Conservation (phyloP, 1,284 basidiomycete species). For the Ustilago xerochloae region DNA sequence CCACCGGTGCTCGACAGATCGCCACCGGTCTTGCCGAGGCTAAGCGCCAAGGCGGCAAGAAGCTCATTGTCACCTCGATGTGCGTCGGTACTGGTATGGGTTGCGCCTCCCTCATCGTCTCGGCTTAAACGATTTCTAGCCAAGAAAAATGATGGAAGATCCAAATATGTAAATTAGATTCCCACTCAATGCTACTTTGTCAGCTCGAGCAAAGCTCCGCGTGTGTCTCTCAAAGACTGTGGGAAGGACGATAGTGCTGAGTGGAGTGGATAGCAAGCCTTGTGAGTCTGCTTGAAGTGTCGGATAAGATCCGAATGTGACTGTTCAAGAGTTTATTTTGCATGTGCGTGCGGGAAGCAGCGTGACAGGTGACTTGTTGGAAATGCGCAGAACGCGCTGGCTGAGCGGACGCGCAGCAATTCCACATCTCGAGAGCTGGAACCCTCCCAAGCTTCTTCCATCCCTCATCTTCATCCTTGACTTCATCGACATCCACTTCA, state of each 20-base stretch:
- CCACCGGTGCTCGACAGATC: conserved; percentile 83
- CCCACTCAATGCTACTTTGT: conserved; percentile 1
- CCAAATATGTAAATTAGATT: conserved; percentile 21
- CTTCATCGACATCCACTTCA: neutral
- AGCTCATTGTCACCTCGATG: conserved; percentile 78
- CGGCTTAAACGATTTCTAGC: conserved; percentile 69
- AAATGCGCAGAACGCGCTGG: neutral
- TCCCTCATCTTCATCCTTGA: neutral
- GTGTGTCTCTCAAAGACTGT: neutral
- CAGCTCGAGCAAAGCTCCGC: neutral
- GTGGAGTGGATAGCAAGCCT: neutral
- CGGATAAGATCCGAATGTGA: neutral
- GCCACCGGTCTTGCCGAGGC: conserved; percentile 85
- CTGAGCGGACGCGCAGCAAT: neutral
- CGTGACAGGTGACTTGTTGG: neutral
- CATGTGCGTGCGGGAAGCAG: neutral
- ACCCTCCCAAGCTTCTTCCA: neutral
- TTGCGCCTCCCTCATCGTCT: conserved; percentile 83
- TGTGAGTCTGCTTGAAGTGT: too few relatives aligned
- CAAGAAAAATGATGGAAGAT: neutral
- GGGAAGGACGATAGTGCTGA: neutral
- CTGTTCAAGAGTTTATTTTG: neutral
- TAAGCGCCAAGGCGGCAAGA: conserved; percentile 75
- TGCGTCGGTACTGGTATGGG: conserved; percentile 89
- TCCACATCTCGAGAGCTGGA: neutral